A percentile compares a stretch with the other conserved stretches of the same genome.
Evolutionary conservation across 768 basidiomycete species (phyloP).

Genomic region (Tricholoma matsutake): DNA sequence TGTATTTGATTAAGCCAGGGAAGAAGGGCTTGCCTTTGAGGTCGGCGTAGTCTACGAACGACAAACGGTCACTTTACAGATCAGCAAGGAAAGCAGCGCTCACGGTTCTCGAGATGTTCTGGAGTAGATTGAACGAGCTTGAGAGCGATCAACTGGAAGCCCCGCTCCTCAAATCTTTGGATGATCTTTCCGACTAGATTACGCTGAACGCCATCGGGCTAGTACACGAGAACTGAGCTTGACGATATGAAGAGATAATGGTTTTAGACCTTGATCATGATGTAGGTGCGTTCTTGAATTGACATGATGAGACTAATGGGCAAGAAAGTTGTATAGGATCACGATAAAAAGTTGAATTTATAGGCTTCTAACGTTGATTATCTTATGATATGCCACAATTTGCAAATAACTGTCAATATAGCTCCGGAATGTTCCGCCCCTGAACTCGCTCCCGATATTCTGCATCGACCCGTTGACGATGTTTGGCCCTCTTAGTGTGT

Average conservation of each 20-base stretch:
- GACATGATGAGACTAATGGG: slow-evolving; percentile 50
- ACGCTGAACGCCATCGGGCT: slow-evolving; percentile 99
- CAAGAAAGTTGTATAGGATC: slow-evolving; percentile 20
- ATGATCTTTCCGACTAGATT: slow-evolving; percentile 95
- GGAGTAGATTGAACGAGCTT: slow-evolving; percentile 82
- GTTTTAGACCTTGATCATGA: slow-evolving; percentile 91
- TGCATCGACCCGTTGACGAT: slow-evolving; percentile 21
- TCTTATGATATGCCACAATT: slow-evolving; percentile 22
- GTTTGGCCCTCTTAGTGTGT: slow-evolving; percentile 66
- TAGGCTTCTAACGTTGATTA: too few relatives aligned
- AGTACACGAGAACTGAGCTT: slow-evolving; percentile 11
- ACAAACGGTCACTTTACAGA: slow-evolving; percentile 10
- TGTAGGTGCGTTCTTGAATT: slow-evolving; percentile 87
- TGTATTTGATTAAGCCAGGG: slow-evolving; percentile 94
- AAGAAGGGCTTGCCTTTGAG: slow-evolving; percentile 95
- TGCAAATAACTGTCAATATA: slow-evolving; percentile 45
- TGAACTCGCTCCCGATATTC: background rate
- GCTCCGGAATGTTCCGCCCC: slow-evolving; percentile 37
- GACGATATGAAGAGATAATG: background rate
- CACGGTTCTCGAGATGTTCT: slow-evolving; percentile 90
- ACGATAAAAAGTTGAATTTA: slow-evolving; percentile 13
- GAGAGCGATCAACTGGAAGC: slow-evolving; percentile 94
- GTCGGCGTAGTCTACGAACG: slow-evolving; percentile 83
- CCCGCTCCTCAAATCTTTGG: slow-evolving; percentile 93
- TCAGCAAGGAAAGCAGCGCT: slow-evolving; percentile 17